These are phyloP conservation scores for Colletotrichum camelliae DNA, from an alignment of 2,329 filamentous ascomycete genomes.

Conservation along the genomic window DNA sequence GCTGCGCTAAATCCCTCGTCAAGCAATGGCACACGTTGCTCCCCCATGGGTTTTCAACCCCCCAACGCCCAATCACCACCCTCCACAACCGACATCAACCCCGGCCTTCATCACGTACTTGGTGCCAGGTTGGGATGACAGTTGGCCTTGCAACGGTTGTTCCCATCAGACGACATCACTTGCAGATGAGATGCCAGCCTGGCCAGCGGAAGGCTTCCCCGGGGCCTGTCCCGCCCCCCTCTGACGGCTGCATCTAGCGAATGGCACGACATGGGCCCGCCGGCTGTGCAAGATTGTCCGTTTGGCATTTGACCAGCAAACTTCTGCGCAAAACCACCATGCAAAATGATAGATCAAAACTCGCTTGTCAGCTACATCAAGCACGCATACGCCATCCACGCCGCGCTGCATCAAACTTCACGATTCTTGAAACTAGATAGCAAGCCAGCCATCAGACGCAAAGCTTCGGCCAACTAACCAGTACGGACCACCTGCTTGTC, in stretches of 20 bases:
- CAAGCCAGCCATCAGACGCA: neutral
- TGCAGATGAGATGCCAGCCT: conserved; percentile 11
- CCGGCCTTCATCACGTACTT: neutral
- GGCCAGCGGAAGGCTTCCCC: conserved; percentile 19
- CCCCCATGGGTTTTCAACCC: neutral
- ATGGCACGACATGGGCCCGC: neutral
- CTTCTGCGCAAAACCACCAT: neutral
- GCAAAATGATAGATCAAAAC: conserved; percentile 17
- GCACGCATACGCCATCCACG: neutral
- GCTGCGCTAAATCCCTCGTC: conserved; percentile 9
- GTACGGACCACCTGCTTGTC: neutral
- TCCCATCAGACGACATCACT: conserved; percentile 11
- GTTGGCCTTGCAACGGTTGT: conserved; percentile 10
- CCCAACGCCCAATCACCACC: conserved; percentile 5
- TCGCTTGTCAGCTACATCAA: conserved; percentile 9
- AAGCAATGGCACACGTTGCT: conserved; percentile 9
- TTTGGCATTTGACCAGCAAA: neutral
- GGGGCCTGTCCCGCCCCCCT: conserved; percentile 9
- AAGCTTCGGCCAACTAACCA: neutral
- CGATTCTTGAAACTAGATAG: neutral
- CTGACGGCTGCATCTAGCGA: neutral
- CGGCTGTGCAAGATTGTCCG: neutral
- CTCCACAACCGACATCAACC: neutral
- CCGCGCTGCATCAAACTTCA: neutral
- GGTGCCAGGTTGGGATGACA: neutral